Percentiles rank a stretch among this genome's conserved stretches.
phyloP scores from a whole-genome alignment of 441 rosid genomes.

The Manihot esculenta region DNA sequence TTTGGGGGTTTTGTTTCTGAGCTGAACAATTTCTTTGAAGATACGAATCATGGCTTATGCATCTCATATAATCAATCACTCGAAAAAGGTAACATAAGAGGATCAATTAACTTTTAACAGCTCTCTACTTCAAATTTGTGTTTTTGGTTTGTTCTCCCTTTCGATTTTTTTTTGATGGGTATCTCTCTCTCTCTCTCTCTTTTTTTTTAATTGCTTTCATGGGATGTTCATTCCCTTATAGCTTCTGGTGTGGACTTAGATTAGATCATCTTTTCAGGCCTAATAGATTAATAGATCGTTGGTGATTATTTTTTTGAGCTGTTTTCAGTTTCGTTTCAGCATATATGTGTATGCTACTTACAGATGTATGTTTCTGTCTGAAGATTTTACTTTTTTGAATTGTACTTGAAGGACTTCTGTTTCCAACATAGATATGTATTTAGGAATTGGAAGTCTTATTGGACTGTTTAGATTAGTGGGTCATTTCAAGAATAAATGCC shows the following conservation, averaged over 20 bases:
- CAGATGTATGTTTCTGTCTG: too few relatives aligned
- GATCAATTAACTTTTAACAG: too few relatives aligned
- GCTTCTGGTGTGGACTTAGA: too few relatives aligned
- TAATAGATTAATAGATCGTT: neutral
- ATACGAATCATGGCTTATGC: slow-evolving; percentile 52
- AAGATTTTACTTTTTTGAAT: neutral
- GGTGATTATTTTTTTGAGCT: neutral
- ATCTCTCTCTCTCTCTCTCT: too few relatives aligned
- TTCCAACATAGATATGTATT: too few relatives aligned
- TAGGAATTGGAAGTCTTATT: too few relatives aligned
- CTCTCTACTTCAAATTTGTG: neutral
- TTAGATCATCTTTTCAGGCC: slow-evolving; percentile 1
- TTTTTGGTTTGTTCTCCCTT: neutral
- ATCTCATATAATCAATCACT: slow-evolving; percentile 56
- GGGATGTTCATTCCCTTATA: too few relatives aligned
- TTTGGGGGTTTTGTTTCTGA: neutral
- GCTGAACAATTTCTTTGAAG: slow-evolving; percentile 1
- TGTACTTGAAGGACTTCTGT: neutral
- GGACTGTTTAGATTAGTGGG: neutral
- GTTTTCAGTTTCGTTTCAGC: neutral
- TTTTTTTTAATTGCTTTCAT: too few relatives aligned
- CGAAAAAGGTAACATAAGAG: slow-evolving; percentile 48
- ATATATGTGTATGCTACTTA: too few relatives aligned
- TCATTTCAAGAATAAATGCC: neutral
- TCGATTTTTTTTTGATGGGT: neutral